Evolutionary conservation across 805 yeast genomes (phyloP).

Genomic region (Jamesozyma jinghongensis): DNA sequence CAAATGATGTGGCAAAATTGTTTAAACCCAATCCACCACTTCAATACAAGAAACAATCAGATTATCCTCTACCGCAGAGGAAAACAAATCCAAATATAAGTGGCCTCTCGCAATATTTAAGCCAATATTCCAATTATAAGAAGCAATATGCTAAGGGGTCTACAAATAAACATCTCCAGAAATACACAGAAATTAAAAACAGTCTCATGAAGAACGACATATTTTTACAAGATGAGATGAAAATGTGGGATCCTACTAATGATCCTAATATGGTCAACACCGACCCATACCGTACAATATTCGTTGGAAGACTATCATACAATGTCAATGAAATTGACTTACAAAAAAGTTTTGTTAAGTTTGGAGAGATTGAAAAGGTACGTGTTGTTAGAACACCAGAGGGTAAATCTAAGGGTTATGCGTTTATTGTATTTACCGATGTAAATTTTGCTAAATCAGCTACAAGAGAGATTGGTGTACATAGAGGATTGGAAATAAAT

Average conservation of each 20-base stretch:
- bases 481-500: conserved; percentile 41
- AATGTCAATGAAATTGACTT: conserved; percentile 58
- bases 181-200: conserved; percentile 24
- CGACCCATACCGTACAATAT: conserved; percentile 73
- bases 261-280: conserved; percentile 49
- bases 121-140: conserved; percentile 17
- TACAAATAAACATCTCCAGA: conserved; percentile 12
- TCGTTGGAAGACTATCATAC: conserved; percentile 66
- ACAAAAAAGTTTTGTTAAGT: conserved; percentile 48
- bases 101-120: conserved; percentile 34
- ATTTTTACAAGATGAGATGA: conserved; percentile 30
- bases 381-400: conserved; percentile 52
- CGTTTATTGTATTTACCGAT: conserved; percentile 61
- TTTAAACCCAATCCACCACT: conserved; percentile 49
- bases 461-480: conserved; percentile 39
- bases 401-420: conserved; percentile 66
- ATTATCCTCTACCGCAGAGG: conserved; percentile 40
- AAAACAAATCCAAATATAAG: conserved; percentile 36
- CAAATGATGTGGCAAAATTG: conserved; percentile 34
- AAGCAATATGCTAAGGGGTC: conserved; percentile 23
- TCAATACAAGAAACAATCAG: conserved; percentile 40
- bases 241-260: conserved; percentile 44
- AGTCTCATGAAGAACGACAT: conserved; percentile 17
- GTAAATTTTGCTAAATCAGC: conserved; percentile 57
- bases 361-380: conserved; percentile 60